Percentiles rank a stretch among this genome's conserved stretches.
phyloP scores from a whole-genome alignment of 106 monocot species.

The Narthecium ossifragum region DNA sequence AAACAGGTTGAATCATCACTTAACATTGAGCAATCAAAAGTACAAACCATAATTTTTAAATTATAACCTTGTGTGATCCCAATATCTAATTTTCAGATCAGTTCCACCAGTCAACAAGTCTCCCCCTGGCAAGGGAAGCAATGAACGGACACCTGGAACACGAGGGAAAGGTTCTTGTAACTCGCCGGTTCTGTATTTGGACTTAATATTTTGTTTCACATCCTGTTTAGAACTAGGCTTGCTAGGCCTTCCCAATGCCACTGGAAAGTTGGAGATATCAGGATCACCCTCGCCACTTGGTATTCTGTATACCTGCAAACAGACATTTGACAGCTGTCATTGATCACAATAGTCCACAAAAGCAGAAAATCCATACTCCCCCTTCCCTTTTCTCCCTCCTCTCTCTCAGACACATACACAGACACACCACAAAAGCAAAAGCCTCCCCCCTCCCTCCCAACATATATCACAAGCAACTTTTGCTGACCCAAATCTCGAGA shows the following conservation, averaged over 20 bases:
- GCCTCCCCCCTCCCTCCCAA: no score
- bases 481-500: no score
- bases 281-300: constrained; percentile 53
- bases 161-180: constrained; percentile 69
- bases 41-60: background rate
- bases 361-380: no score
- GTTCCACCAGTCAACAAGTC: constrained; percentile 82
- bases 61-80: constrained; percentile 76
- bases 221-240: constrained; percentile 47
- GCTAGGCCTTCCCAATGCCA: constrained; percentile 44
- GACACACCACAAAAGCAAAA: no score
- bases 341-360: no score
- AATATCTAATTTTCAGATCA: constrained; percentile 84
- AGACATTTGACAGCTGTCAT: no score
- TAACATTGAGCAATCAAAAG: background rate
- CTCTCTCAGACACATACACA: no score
- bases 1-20: background rate
- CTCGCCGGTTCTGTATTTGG: constrained; percentile 74
- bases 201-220: constrained; percentile 32
- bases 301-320: constrained; percentile 57
- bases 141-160: constrained; percentile 62
- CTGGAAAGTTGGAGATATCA: constrained; percentile 53
- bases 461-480: no score
- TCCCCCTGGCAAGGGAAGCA: constrained; percentile 87
- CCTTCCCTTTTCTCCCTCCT: no score